Evolutionary conservation across 2,329 filamentous ascomycete genomes (phyloP).

Genomic region (Aspergillus ochraceoroseus): DNA sequence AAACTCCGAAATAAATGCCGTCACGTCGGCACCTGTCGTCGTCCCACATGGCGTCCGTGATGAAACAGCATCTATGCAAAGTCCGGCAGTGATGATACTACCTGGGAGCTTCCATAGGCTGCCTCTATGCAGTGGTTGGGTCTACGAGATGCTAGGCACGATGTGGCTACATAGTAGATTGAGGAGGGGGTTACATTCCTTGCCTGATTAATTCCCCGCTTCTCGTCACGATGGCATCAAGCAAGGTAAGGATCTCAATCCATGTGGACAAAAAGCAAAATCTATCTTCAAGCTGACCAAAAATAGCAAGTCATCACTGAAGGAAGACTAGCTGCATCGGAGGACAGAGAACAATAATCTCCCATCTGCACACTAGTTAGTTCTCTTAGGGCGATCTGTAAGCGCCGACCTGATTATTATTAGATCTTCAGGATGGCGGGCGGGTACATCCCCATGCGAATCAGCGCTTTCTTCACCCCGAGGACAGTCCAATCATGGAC

Average conservation of each 20-base stretch:
- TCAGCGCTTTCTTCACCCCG: constrained; percentile 3
- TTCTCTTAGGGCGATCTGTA: constrained; percentile 12
- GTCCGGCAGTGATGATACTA: constrained; percentile 6
- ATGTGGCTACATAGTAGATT: neutral
- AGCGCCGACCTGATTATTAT: constrained; percentile 13
- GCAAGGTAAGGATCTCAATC: no score
- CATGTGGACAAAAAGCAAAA: no score
- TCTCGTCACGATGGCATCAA: no score
- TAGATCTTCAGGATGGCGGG: constrained; percentile 8
- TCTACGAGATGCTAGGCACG: neutral
- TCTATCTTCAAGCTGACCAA: constrained; percentile 5
- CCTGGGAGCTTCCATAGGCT: constrained; percentile 9
- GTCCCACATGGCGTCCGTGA: neutral
- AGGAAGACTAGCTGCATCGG: constrained; percentile 3
- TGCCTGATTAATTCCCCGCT: no score
- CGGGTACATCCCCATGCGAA: constrained; percentile 4
- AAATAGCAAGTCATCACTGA: constrained; percentile 9
- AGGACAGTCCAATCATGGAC: constrained; percentile 4
- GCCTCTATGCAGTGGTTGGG: constrained; percentile 1
- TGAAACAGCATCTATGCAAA: constrained; percentile 10
- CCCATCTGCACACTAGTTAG: constrained; percentile 4
- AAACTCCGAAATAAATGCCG: neutral
- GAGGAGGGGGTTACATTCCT: neutral
- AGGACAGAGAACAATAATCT: neutral
- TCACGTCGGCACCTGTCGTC: constrained; percentile 11